Conservation (phyloP, 768 basidiomycete genomes). For the Pleurotus giganteus region DNA sequence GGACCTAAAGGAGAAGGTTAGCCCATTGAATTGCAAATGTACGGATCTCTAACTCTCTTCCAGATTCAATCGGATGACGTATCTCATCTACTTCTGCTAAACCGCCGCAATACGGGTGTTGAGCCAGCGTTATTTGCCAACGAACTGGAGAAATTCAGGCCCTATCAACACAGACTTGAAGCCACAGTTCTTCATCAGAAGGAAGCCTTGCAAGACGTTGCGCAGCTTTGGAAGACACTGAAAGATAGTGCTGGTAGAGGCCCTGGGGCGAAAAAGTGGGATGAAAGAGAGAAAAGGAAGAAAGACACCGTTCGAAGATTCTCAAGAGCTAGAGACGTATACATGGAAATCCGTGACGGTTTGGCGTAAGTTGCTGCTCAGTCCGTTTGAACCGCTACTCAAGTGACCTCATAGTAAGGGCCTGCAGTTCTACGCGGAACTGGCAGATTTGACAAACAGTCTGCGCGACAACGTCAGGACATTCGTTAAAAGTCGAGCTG, state of each 20-base stretch:
- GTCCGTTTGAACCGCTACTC: constrained; percentile 4
- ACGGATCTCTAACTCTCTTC: neutral
- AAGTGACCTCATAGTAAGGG: constrained; percentile 62
- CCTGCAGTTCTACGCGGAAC: constrained; percentile 82
- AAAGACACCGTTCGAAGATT: constrained; percentile 74
- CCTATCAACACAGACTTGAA: constrained; percentile 80
- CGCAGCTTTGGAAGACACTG: constrained; percentile 69
- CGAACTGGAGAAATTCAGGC: constrained; percentile 94
- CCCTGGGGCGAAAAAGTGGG: constrained; percentile 75
- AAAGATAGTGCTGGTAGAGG: constrained; percentile 74
- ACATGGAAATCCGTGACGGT: constrained; percentile 85
- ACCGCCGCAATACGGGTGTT: constrained; percentile 78
- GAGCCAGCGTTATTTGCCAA: constrained; percentile 89
- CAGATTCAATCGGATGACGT: constrained; percentile 97
- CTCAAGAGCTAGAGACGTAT: constrained; percentile 74
- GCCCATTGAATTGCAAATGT: neutral
- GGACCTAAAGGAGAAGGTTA: constrained; percentile 94
- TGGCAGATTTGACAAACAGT: constrained; percentile 58
- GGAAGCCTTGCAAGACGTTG: constrained; percentile 69
- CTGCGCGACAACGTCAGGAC: constrained; percentile 57
- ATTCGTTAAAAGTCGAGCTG: constrained; percentile 61
- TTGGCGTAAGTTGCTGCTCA: constrained; percentile 57
- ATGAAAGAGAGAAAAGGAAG: constrained; percentile 77
- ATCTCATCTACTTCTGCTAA: constrained; percentile 88
- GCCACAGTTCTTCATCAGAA: constrained; percentile 81